Conservation (phyloP, 805 yeast genomes). For the Hanseniaspora meyeri region DNA sequence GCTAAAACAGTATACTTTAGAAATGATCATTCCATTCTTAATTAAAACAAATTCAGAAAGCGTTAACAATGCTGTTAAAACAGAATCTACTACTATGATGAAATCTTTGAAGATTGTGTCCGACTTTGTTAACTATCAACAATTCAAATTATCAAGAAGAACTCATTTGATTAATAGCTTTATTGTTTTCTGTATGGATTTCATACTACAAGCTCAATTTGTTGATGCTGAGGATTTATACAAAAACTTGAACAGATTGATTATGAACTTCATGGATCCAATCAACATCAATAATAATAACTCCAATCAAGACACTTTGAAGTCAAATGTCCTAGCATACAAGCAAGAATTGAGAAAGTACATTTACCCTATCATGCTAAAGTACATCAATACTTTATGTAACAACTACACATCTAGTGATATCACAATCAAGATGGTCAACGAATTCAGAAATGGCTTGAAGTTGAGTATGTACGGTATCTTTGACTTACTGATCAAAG, state of each 20-base stretch:
- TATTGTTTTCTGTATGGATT: conserved; percentile 40
- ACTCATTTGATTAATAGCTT: conserved; percentile 50
- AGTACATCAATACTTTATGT: conserved; percentile 44
- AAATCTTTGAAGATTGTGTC: conserved; percentile 35
- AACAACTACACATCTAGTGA: conserved; percentile 15
- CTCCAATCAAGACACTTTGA: conserved; percentile 31
- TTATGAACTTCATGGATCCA: conserved; percentile 68
- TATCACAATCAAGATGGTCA: neutral
- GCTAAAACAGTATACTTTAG: conserved; percentile 55
- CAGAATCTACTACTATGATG: conserved; percentile 10
- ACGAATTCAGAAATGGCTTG: conserved; percentile 36
- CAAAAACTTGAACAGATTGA: conserved; percentile 44
- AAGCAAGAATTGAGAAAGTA: conserved; percentile 54
- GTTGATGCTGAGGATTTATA: conserved; percentile 18
- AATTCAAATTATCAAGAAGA: conserved; percentile 58
- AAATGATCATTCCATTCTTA: conserved; percentile 36
- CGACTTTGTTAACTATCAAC: conserved; percentile 49
- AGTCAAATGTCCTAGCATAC: conserved; percentile 42
- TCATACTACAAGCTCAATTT: conserved; percentile 14
- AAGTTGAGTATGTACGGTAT: conserved; percentile 46
- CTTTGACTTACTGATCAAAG: conserved; percentile 55
- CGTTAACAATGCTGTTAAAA: neutral
- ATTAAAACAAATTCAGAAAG: conserved; percentile 21
- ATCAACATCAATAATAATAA: conserved; percentile 27
- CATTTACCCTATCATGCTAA: conserved; percentile 42